A percentile compares a stretch with the other conserved stretches of the same genome.
Evolutionary conservation across 257 asterid species (phyloP).

Genomic region (Ophiorrhiza pumila): DNA sequence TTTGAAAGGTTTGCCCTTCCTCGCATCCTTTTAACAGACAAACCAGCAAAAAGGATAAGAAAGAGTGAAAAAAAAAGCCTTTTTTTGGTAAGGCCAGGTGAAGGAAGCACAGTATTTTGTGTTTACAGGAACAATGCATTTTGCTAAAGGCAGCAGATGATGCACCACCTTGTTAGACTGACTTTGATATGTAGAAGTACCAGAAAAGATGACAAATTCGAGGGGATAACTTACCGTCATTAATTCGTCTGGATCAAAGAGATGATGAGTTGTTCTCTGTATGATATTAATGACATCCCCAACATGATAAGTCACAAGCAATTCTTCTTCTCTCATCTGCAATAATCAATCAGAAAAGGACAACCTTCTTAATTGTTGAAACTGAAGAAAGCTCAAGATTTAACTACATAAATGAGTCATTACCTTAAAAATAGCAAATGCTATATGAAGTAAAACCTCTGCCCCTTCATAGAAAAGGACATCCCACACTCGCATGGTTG

Average conservation of each 20-base stretch:
- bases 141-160: not conserved
- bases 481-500: conserved; percentile 94
- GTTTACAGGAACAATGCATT: not conserved
- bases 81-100: too few species aligned
- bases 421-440: conserved; percentile 91
- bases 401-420: not conserved
- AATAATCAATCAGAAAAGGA: conserved; percentile 17
- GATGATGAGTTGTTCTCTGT: conserved; percentile 80
- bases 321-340: conserved; percentile 91
- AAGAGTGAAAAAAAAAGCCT: not conserved
- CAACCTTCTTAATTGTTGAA: not conserved
- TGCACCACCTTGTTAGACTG: not conserved
- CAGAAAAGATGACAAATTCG: not conserved
- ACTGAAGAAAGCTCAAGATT: not conserved
- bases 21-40: not conserved
- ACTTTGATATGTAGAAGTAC: not conserved
- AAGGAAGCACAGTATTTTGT: not conserved
- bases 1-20: not conserved
- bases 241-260: conserved; percentile 90
- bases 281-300: conserved; percentile 90
- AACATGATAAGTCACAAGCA: conserved; percentile 71
- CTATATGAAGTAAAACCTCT: conserved; percentile 73
- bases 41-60: not conserved
- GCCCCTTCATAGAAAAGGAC: conserved; percentile 98
- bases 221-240: conserved; percentile 48